A percentile compares a stretch with the other conserved stretches of the same genome.
Conservation (phyloP, 2,329 filamentous ascomycete genomes). For the Bertia moriformis region DNA sequence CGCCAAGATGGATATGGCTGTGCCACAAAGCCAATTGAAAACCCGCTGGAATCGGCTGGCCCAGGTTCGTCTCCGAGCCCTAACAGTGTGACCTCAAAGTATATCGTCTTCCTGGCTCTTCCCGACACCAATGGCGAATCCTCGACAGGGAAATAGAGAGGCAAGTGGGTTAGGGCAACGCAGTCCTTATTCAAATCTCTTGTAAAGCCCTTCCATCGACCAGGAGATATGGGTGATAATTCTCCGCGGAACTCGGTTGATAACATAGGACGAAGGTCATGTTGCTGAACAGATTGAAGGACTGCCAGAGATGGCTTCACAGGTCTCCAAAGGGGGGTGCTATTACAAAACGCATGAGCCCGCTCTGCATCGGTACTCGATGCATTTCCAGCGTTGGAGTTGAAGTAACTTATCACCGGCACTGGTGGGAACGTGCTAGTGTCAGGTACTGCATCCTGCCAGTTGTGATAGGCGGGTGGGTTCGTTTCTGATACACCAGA, state of each 20-base stretch:
- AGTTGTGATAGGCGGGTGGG: conserved; percentile 46
- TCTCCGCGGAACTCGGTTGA: neutral
- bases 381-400: conserved; percentile 41
- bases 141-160: conserved; percentile 13
- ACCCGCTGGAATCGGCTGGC: conserved; percentile 27
- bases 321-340: conserved; percentile 33
- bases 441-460: conserved; percentile 41
- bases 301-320: conserved; percentile 13
- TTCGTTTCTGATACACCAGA: conserved; percentile 5
- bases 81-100: conserved; percentile 40
- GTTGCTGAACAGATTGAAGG: neutral
- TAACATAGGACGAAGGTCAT: neutral
- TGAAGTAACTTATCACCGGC: conserved; percentile 33
- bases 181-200: neutral
- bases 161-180: neutral
- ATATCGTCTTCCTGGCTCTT: conserved; percentile 34
- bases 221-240: neutral
- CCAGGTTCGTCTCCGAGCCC: conserved; percentile 20
- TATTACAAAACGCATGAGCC: conserved; percentile 37
- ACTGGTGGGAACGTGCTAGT: conserved; percentile 43
- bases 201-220: neutral
- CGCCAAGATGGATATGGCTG: conserved; percentile 47
- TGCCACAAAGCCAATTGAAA: conserved; percentile 43
- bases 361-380: conserved; percentile 33
- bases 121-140: conserved; percentile 31